phyloP scores from a whole-genome alignment of 495 filamentous ascomycete genomes.

The Pyrenula aspistea region DNA sequence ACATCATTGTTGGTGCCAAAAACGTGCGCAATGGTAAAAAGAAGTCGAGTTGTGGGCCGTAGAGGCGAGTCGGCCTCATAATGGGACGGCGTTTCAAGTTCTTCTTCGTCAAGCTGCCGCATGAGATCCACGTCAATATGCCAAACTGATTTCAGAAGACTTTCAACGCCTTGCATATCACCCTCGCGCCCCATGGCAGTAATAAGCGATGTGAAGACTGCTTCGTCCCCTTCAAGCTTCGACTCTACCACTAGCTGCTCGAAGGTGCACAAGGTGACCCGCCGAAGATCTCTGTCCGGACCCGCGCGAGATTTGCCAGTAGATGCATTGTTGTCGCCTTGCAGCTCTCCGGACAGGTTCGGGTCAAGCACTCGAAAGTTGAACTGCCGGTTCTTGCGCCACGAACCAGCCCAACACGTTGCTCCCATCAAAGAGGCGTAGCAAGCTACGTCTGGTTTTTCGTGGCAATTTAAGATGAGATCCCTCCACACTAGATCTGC shows the following conservation, averaged over 20 bases:
- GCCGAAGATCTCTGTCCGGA: slow-evolving; percentile 15
- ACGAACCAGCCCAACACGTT: slow-evolving; percentile 27
- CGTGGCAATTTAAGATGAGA: slow-evolving; percentile 1
- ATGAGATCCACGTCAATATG: slow-evolving; percentile 40
- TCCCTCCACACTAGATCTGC: slow-evolving; percentile 46
- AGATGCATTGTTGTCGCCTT: neutral
- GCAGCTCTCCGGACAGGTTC: slow-evolving; percentile 21
- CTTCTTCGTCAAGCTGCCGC: slow-evolving; percentile 10
- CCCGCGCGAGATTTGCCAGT: slow-evolving; percentile 10
- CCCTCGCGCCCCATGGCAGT: slow-evolving; percentile 45
- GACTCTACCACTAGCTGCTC: slow-evolving; percentile 32
- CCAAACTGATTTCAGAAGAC: slow-evolving; percentile 43
- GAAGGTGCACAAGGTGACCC: slow-evolving; percentile 26
- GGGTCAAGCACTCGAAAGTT: slow-evolving; percentile 22
- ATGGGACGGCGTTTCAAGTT: slow-evolving; percentile 14
- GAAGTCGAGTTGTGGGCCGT: slow-evolving; percentile 37
- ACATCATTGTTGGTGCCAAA: slow-evolving; percentile 48
- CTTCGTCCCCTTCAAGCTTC: slow-evolving; percentile 36
- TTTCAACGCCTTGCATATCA: slow-evolving; percentile 28
- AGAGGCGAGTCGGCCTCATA: slow-evolving; percentile 36
- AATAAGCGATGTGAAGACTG: slow-evolving; percentile 44
- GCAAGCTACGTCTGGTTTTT: slow-evolving; percentile 16
- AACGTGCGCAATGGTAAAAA: slow-evolving; percentile 44
- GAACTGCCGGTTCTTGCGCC: slow-evolving; percentile 23
- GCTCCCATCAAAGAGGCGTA: slow-evolving; percentile 47